Base-by-base conservation (phyloP, 768 basidiomycete genomes). In the Mrakia frigida region DNA sequence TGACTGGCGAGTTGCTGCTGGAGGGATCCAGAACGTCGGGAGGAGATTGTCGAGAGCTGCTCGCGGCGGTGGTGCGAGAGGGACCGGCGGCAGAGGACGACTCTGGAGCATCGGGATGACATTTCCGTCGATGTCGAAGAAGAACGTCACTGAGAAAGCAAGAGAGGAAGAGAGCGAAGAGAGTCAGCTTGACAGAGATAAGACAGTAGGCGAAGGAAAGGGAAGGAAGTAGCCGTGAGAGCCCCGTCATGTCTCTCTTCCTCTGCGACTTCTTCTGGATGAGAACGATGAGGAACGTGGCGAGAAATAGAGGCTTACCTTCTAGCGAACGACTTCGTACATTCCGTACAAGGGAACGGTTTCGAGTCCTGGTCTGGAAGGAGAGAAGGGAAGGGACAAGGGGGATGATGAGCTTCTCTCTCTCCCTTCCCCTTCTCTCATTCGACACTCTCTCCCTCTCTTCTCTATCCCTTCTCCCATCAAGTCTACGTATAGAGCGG, bases 301-400 rank as follows among this genome's bases (percentile, higher is more conserved):
- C 5, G 61, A 63, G 50, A 9, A 18, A 52, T 16, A 61, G 37
- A 11, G 10, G 53, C 39, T 39, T 3, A 74, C 73, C 73, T 74
- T 31, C 73, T 3, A 39, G 60, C 73, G n/a, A 74, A 74, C 18
- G 73, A 74, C 46, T 74, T 74, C 33, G 73, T 31, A 43, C 73
- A 74, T 21, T 60, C 73, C 33, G 73, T 59, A 25, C 73, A 74
- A 9, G 73, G 73, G 61, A 74, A 74, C 21, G 73, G 73, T 31
- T 74, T 74, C 28, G 73, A 50, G 61, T 74, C 61, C 41, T 50
- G 56, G 52, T 74, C 73, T 74, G 60, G 46, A 7, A 41, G 41
- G 16, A 18, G n/a, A 18, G 60, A 43, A 18, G 23, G 73, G 33
- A 53, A 46, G 28, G 56, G 16, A 35, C 37, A 67, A 37, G 33